phyloP scores from a whole-genome alignment of 306 rosid species.

The Alnus rubra region DNA sequence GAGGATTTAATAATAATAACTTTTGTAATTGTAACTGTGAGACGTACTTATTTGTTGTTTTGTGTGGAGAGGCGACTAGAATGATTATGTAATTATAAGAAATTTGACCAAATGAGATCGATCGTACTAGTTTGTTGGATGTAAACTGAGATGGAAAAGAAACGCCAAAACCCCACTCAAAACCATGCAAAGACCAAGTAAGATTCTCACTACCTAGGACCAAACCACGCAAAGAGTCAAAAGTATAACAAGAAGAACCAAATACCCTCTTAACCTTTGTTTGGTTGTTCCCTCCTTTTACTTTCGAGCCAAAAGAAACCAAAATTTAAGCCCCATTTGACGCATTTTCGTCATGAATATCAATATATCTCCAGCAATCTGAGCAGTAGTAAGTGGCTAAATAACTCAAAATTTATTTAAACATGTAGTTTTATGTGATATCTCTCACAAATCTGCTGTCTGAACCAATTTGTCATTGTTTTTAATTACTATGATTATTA shows the following conservation, averaged over 20 bases:
- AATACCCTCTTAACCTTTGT: not conserved
- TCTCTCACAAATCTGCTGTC: too few species aligned
- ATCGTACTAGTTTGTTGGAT: slow-evolving; percentile 42
- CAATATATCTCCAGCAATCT: too few species aligned
- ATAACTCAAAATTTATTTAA: too few species aligned
- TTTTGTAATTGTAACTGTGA: slow-evolving; percentile 11
- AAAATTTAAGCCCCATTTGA: not conserved
- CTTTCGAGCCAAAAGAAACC: not conserved
- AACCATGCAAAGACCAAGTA: slow-evolving; percentile 49
- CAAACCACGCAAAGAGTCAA: slow-evolving; percentile 14
- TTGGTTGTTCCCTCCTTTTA: not conserved
- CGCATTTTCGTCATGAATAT: not conserved
- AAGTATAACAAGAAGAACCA: slow-evolving; percentile 6
- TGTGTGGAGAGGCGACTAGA: slow-evolving; percentile 20
- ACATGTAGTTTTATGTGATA: too few species aligned
- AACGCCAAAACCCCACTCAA: slow-evolving; percentile 56
- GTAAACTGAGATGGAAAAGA: slow-evolving; percentile 27
- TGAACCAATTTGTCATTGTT: not conserved
- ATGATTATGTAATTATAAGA: slow-evolving; percentile 57
- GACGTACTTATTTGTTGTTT: slow-evolving; percentile 23
- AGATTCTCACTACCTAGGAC: slow-evolving; percentile 18
- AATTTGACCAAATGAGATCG: slow-evolving; percentile 35
- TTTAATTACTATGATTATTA: slow-evolving; percentile 18
- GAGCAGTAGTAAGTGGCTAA: too few species aligned
- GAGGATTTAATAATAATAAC: not conserved